A percentile compares a stretch with the other conserved stretches of the same genome.
Evolutionary conservation across 1,139 yeast genomes (phyloP).

Genomic region (Suhomyces choctaworum): DNA sequence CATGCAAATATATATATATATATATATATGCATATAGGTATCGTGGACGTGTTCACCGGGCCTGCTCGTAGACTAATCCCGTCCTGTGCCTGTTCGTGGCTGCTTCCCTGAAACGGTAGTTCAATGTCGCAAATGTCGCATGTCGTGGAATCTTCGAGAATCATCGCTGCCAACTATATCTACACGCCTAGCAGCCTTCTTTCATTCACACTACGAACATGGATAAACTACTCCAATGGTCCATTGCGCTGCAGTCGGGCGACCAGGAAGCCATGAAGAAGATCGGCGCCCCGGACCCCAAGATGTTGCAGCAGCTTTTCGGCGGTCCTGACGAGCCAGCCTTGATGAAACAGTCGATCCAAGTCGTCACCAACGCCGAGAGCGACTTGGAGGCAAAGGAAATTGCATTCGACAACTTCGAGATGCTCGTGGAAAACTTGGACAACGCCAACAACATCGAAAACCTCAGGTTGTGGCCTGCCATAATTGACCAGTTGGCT

Average conservation of each 20-base stretch:
- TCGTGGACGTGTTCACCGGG: too few relatives aligned
- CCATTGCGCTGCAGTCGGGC: slow-evolving; percentile 73
- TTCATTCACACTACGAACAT: too few relatives aligned
- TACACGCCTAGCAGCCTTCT: too few relatives aligned
- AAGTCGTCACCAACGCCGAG: slow-evolving; percentile 61
- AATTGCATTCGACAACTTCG: slow-evolving; percentile 86
- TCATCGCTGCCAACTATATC: too few relatives aligned
- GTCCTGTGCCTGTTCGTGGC: too few relatives aligned
- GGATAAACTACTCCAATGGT: slow-evolving; percentile 93
- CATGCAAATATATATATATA: too few relatives aligned
- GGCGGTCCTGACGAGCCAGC: slow-evolving; percentile 88
- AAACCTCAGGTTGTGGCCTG: slow-evolving; percentile 78
- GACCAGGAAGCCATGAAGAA: slow-evolving; percentile 63
- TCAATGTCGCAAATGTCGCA: slow-evolving; percentile 6
- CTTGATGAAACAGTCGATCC: slow-evolving; percentile 74
- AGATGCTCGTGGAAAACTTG: slow-evolving; percentile 88
- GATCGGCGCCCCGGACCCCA: slow-evolving; percentile 74
- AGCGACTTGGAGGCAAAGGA: slow-evolving; percentile 63
- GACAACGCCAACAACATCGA: slow-evolving; percentile 95
- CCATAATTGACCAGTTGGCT: slow-evolving; percentile 53
- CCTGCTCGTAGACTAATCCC: too few relatives aligned
- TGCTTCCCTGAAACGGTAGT: too few relatives aligned
- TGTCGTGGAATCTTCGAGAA: slow-evolving; percentile 15
- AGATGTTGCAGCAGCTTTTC: slow-evolving; percentile 71
- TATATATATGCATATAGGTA: too few relatives aligned